phyloP scores from a whole-genome alignment of 2,329 filamentous ascomycete genomes.

The Epichloe aotearoae region DNA sequence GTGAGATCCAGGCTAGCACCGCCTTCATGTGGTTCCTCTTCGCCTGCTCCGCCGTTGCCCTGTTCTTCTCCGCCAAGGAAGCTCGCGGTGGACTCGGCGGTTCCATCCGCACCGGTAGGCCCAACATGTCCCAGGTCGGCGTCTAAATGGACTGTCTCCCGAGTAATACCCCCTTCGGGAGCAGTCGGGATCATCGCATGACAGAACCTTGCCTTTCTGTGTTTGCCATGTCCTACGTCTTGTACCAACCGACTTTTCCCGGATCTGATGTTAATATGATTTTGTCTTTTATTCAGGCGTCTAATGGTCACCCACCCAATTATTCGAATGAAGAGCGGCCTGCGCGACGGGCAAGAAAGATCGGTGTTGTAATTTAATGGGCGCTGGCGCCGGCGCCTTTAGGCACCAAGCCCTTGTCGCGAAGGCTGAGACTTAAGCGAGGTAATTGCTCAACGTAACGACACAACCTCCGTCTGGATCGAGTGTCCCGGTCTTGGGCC shows the following conservation, averaged over 20 bases:
- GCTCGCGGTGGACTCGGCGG: conserved; percentile 33
- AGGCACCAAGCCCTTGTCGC: not conserved
- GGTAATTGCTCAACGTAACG: not conserved
- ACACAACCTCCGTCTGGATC: not conserved
- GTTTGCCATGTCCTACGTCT: not conserved
- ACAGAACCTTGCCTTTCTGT: not conserved
- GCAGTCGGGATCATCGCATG: not conserved
- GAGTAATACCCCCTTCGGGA: not conserved
- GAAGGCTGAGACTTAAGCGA: not conserved
- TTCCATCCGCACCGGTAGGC: conserved; percentile 29
- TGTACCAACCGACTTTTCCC: not conserved
- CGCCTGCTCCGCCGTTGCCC: conserved; percentile 41
- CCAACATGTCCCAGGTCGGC: conserved; percentile 44
- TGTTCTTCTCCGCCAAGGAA: conserved; percentile 41
- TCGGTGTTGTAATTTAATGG: not conserved
- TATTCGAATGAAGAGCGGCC: not conserved
- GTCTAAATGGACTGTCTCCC: conserved; percentile 19
- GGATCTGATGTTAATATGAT: conserved; percentile 3
- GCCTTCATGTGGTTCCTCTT: conserved; percentile 75
- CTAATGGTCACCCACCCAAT: not conserved
- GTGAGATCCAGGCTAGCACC: conserved; percentile 59
- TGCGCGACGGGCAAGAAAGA: not conserved
- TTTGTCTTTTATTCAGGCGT: conserved; percentile 2
- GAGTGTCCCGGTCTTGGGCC: not conserved
- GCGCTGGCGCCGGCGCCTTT: not conserved